Conservation (phyloP, 805 yeast genomes). For the Teunomyces atbi region DNA sequence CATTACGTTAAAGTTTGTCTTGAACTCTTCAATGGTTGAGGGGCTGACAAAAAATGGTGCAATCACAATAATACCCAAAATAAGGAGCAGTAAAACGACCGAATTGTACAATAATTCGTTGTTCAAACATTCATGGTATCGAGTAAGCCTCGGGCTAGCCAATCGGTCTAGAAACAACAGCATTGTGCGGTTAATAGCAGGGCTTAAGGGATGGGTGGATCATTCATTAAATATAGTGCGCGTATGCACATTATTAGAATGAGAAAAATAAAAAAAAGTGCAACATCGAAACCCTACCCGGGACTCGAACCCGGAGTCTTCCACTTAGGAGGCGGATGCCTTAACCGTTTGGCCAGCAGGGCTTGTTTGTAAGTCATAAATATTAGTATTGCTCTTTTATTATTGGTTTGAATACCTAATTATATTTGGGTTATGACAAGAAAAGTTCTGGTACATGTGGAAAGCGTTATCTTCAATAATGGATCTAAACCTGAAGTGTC, state of each 20-base stretch:
- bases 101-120: conserved; percentile 4
- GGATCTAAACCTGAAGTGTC: too few species aligned
- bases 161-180: background rate
- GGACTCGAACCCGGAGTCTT: conserved; percentile 40
- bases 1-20: conserved; percentile 12
- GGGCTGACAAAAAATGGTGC: conserved; percentile 15
- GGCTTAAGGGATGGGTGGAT: background rate
- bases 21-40: conserved; percentile 11
- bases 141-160: background rate
- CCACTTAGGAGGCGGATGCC: conserved; percentile 48
- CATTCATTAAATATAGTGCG: background rate
- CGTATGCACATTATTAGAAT: background rate
- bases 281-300: conserved; percentile 28
- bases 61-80: conserved; percentile 8
- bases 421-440: too few species aligned
- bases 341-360: conserved; percentile 56
- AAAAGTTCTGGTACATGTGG: too few species aligned
- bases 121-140: background rate
- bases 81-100: conserved; percentile 9
- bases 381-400: background rate
- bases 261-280: conserved; percentile 4
- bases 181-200: background rate
- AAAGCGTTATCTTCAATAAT: too few species aligned
- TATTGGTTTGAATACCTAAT: background rate
- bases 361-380: conserved; percentile 17